Base-by-base conservation (phyloP, 1,139 yeast species). In the Spencermartinsiella ligniputridi region DNA sequence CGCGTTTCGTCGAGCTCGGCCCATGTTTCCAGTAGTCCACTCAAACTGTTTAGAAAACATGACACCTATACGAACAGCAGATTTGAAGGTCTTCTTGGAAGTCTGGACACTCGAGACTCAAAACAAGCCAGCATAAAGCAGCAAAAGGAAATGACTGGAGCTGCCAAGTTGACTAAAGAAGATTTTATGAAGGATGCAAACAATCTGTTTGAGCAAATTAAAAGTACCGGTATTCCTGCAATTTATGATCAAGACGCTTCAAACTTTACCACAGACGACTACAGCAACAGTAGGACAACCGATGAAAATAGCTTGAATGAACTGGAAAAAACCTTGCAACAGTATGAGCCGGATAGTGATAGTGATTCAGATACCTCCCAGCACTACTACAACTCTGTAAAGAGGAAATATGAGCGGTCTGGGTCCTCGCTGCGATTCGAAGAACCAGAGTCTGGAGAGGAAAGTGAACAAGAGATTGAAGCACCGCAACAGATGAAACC, bases 11-110 rank as follows among this genome's bases (percentile, higher is more conserved):
- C 32, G 15, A 27, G 32, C 32, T 8, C 15, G 37, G n/a, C 27
- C 18, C 22, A 30, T 5, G 33, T 41, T 27, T 45, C 52, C 1
- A 46, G 51, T 13, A 49, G 59, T 1, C 60, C 60, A 6, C 39
- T 58, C 13, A 56, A 57, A 37, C 47, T 59, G 9, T 58, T 59
- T 39, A 55, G 55, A 32, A 44, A 47, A 20, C 53, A 51, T 30
- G 60, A 59, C 39, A 58, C 64, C 1, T 58, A 55, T 36, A 60
- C 64, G 8, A 53, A 53, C 20, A 50, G 54, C 5, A 46, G 51
- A 19, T 48, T 58, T 20, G 60, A 60, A 6, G 57, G 55, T 8
- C 43, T 57, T 11, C 46, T 60, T 12, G 35, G 47, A 37, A 25
- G 45, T 35, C 22, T 37, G 18, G 40, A 25, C 22, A 8, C 33